Conservation (phyloP, 768 basidiomycete species). For the Rhodosporidiobolus odoratus region DNA sequence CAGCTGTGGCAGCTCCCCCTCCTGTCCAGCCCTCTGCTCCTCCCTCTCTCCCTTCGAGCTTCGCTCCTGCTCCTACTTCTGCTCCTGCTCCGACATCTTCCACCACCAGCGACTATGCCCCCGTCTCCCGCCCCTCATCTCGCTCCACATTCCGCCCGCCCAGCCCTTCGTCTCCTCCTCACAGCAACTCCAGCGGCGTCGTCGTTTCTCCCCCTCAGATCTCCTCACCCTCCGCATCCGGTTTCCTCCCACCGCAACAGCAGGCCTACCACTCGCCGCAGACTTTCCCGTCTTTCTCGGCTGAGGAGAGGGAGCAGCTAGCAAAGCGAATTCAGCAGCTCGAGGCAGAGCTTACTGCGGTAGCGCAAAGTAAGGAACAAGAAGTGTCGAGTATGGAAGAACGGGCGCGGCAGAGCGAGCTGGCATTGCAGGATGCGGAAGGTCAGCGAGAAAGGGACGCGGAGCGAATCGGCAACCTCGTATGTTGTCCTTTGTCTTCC, state of each 20-base stretch:
- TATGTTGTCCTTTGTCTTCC: not conserved
- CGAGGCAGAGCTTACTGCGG: constrained; percentile 8
- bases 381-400: not conserved
- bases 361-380: constrained; percentile 12
- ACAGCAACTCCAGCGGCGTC: constrained; percentile 28
- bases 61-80: not conserved
- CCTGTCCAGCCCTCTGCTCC: not conserved
- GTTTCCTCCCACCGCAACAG: not conserved
- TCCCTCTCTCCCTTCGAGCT: not conserved
- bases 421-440: not conserved
- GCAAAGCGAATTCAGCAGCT: constrained; percentile 37
- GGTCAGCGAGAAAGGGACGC: not conserved
- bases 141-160: constrained; percentile 14
- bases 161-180: constrained; percentile 18
- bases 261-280: constrained; percentile 53
- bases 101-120: not conserved
- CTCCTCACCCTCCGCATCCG: not conserved
- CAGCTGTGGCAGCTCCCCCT: constrained; percentile 12
- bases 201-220: constrained; percentile 22
- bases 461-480: constrained; percentile 8
- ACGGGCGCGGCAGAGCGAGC: not conserved
- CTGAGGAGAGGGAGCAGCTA: constrained; percentile 63
- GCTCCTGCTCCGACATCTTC: not conserved
- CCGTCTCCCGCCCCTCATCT: constrained; percentile 1
- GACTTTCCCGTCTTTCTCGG: constrained; percentile 69